Evolutionary conservation across 345 rosid genomes (phyloP), one percentile per base, ranked within the genome.

Genomic region (Chamaenerion angustifolium): DNA sequence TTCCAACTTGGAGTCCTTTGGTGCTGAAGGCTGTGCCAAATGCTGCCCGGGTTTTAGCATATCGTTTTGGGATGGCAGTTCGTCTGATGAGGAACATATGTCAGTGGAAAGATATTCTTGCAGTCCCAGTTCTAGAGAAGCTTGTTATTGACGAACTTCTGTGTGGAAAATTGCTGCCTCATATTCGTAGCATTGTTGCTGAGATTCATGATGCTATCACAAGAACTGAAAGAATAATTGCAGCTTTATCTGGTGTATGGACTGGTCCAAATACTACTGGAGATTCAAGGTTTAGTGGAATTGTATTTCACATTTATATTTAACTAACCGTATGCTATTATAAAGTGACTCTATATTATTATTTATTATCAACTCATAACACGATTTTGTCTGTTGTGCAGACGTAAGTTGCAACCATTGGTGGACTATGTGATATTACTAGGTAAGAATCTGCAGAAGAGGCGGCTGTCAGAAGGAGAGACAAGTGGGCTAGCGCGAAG

Each of bases 21-120:
- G 74, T 77, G 37, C 65, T 84, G 63, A 84, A 82, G 75, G 94
- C 90, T 21, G 96, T 92, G 63, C 95, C 94, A 40, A 76, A 60
- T 65, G 86, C 96, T 42, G 82, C 93, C 49, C 71, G 71, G 60
- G 68, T 80, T 77, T 82, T 83, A 31, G 96, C 96, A 18, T 92
- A 84, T 59, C 71, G 83, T 48, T 92, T 92, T 70, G 98, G 98
- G 37, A 56, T 79, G 67, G 77, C 93, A 46, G 66, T 92, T 56
- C 94, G 95, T 54, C 70, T 92, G 70, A 65, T 92, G 87, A 82
- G 72, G 69, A 92, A 84, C 57, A 82, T 92, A 51, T 82, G 96
- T 67, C 59, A 77, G 73, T 87, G 95, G 98, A 92, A 82, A 67
- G 92, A 84, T 60, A 77, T 87, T 57, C 74, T 84, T 55, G 85